Evolutionary conservation across 192 early-diverging fungal species (phyloP), one percentile per base, ranked within the genome.

Genomic region (Funneliformis mosseae): DNA sequence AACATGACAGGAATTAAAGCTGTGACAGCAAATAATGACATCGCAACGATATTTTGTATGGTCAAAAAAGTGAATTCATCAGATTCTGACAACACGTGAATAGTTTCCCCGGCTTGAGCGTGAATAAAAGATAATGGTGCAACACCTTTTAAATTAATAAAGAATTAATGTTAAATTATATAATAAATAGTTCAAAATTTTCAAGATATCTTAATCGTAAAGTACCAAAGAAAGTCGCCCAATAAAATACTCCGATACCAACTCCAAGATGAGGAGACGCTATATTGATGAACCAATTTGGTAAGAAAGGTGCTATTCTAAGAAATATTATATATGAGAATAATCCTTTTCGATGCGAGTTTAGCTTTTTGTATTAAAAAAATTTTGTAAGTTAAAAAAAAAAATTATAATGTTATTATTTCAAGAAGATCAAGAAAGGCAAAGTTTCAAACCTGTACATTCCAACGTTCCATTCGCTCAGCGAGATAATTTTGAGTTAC

Each of bases 401-500:
- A 33, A 28, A 38, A 46, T 5, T 60, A 8, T 6, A 33, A 46
- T 71, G 27, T 8, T 41, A 21, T n/a, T n/a, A n/a, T 21, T 78
- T 67, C 61, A 16, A 5, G 67, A 28, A 43, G 21, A 64, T 42
- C 8, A 42, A 67, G 9, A 27, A 5, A 28, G 25, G 41, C n/a
- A 16, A 71, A 21, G 16, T 10, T 39, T 14, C 14, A 48, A 84
- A 87, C 88, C 81, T 89, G 86, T 77, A 83, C 83, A 68, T 89
- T 83, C 83, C 89, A 87, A 60, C 83, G 81, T 12, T 76, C 70
- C 50, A 91, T 86, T 7, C 88, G 81, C 11, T 79, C 80, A 16
- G 82, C 81, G 79, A 89, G 83, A n/a, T 89, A 83, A 55, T 83
- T 84, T 60, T 85, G 82, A 11, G 87, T 86, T 14, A 89, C 83